phyloP scores from a whole-genome alignment of 768 basidiomycete species.

The Ramaria sp. region DNA sequence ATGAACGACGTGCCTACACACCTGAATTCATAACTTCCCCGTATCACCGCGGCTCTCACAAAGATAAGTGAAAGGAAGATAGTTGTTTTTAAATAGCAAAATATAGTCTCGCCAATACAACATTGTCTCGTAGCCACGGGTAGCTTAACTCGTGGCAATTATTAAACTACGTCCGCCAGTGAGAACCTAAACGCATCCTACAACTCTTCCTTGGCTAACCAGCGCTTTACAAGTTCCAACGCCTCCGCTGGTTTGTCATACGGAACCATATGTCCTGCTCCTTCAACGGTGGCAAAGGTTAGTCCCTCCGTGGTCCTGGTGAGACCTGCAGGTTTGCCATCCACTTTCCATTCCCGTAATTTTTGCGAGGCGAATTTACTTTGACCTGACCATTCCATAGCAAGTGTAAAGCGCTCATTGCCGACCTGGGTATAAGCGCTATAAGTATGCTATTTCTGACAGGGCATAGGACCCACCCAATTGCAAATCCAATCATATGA shows the following conservation, averaged over 20 bases:
- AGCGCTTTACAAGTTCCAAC: constrained; percentile 50
- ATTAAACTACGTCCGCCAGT: no score
- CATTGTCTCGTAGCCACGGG: no score
- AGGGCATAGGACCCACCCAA: neutral
- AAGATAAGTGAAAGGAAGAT: neutral
- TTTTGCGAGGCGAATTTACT: constrained; percentile 32
- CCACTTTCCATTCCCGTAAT: constrained; percentile 45
- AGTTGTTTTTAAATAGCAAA: neutral
- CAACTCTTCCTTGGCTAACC: constrained; percentile 27
- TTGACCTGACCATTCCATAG: constrained; percentile 61
- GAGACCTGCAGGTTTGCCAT: constrained; percentile 39
- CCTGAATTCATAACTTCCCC: no score
- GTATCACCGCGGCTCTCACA: no score
- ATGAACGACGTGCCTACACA: no score
- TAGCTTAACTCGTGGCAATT: no score
- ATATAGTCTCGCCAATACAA: neutral
- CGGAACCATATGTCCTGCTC: constrained; percentile 66
- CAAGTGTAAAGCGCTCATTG: constrained; percentile 47
- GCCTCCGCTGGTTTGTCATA: constrained; percentile 58
- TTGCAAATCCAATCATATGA: constrained; percentile 6
- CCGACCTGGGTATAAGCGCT: constrained; percentile 61
- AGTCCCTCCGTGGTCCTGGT: constrained; percentile 46
- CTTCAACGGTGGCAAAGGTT: constrained; percentile 55
- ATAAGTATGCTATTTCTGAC: constrained; percentile 29
- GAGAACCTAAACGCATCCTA: neutral